Percentiles rank a stretch among this genome's conserved stretches.
phyloP scores from a whole-genome alignment of 768 basidiomycete species.

The Boletus sp. region DNA sequence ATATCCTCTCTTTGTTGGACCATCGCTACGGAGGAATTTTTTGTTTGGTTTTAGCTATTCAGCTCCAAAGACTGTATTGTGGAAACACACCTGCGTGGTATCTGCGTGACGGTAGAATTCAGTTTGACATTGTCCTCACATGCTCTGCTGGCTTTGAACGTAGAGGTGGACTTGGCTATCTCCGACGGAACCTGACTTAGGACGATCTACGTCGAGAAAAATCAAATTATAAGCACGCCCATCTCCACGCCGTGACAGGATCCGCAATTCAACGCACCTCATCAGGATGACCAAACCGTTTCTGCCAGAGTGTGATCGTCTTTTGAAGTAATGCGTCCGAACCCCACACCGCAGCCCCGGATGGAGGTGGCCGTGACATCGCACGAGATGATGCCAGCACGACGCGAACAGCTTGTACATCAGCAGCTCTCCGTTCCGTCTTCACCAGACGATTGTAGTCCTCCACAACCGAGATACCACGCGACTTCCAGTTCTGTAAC shows the following conservation, averaged over 20 bases:
- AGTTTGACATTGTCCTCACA: slow-evolving; percentile 60
- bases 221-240: slow-evolving; percentile 9
- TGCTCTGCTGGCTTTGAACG: slow-evolving; percentile 31
- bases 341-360: slow-evolving; percentile 60
- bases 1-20: slow-evolving; percentile 81
- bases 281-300: slow-evolving; percentile 70
- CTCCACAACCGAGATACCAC: slow-evolving; percentile 86
- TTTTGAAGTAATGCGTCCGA: slow-evolving; percentile 63
- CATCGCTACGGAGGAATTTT: slow-evolving; percentile 53
- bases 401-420: slow-evolving; percentile 86
- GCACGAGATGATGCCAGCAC: slow-evolving; percentile 58
- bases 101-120: slow-evolving; percentile 67
- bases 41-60: slow-evolving; percentile 1
- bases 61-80: background rate
- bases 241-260: background rate
- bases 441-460: slow-evolving; percentile 75
- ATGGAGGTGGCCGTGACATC: slow-evolving; percentile 43
- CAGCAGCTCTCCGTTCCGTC: slow-evolving; percentile 74
- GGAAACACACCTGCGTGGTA: slow-evolving; percentile 63
- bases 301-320: slow-evolving; percentile 80
- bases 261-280: slow-evolving; percentile 51
- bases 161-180: slow-evolving; percentile 35
- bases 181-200: slow-evolving; percentile 70
- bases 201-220: slow-evolving; percentile 59
- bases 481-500: slow-evolving; percentile 79